These are phyloP conservation scores for Myxozyma vanderwaltii DNA, from an alignment of 805 yeast genomes.

Conservation along the genomic window DNA sequence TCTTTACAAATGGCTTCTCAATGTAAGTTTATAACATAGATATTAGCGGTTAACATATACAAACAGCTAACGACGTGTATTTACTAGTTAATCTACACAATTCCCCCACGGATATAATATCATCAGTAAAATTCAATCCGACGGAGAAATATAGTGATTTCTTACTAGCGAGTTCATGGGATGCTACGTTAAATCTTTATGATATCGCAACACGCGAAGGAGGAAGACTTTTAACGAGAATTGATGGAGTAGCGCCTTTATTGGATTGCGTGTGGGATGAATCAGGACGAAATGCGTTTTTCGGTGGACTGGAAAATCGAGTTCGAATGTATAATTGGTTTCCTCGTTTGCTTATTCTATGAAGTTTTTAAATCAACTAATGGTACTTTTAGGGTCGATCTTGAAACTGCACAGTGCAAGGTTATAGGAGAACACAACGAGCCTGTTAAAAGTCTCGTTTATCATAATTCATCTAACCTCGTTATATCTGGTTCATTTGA, in stretches of 20 bases:
- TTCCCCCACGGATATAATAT: conserved; percentile 27
- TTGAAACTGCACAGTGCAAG: conserved; percentile 47
- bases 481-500: conserved; percentile 67
- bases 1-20: conserved; percentile 5
- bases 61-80: not conserved
- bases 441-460: conserved; percentile 47
- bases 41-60: not conserved
- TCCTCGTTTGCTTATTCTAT: not conserved
- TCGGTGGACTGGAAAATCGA: conserved; percentile 24
- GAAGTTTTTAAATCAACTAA: not conserved
- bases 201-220: conserved; percentile 41
- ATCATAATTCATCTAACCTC: conserved; percentile 40
- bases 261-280: conserved; percentile 40
- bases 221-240: conserved; percentile 24
- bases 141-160: conserved; percentile 31
- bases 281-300: conserved; percentile 25
- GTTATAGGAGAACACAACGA: conserved; percentile 43
- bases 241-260: conserved; percentile 42
- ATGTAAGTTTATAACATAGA: conserved; percentile 1
- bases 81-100: conserved; percentile 17
- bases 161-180: conserved; percentile 62
- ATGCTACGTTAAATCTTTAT: conserved; percentile 51
- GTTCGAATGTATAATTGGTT: conserved; percentile 15
- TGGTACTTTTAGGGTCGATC: conserved; percentile 48
- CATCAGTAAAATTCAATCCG: conserved; percentile 24